Evolutionary conservation across 345 rosid species (phyloP), one percentile per base, ranked within the genome.

Genomic region (Citrus sinensis): DNA sequence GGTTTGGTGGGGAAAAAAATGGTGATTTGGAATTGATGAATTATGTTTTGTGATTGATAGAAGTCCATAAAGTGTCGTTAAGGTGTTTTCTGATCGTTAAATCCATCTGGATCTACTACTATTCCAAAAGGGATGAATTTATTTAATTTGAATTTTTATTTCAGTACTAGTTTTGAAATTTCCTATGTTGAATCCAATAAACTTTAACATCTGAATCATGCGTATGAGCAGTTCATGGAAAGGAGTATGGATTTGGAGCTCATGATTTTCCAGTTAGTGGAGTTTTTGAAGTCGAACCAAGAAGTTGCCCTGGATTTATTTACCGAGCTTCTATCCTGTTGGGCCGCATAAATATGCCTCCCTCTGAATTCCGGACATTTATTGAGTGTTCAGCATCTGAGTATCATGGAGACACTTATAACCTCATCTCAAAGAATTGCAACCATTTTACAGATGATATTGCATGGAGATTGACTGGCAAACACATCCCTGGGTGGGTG

Each of bases 381-480:
- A 86, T 92, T 54, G 94, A 90, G 91, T 49, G 69, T 82, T 69
- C 80, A 74, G 97, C 94, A 76, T 83, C 93, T 42, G 94, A 89
- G 78, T 90, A 92, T 82, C 94, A 92, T 76, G 97, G 97, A 76
- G 97, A 92, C 82, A 90, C 94, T 29, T 92, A 90, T 76, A 88
- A 92, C 77, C 93, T 92, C 56, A 90, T 90, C 74, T 87, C 94
- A 70, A 92, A 90, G 83, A 92, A 92, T 73, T 92, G 94, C 90
- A 92, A 92, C 85, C 94, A 92, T 78, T 92, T 92, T 66, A 92
- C 93, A 4, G 89, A 89, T 49, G 93, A 92, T 55, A 83, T 90
- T 2, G 70, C 92, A 3, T 66, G 61, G 75, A 92, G 90, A 83
- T 81, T 92, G 87, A 87, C 86, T 1, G 87, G 87, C 73, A 89